Conservation (phyloP, 2,329 filamentous ascomycete species). For the Ophiostoma quercus region DNA sequence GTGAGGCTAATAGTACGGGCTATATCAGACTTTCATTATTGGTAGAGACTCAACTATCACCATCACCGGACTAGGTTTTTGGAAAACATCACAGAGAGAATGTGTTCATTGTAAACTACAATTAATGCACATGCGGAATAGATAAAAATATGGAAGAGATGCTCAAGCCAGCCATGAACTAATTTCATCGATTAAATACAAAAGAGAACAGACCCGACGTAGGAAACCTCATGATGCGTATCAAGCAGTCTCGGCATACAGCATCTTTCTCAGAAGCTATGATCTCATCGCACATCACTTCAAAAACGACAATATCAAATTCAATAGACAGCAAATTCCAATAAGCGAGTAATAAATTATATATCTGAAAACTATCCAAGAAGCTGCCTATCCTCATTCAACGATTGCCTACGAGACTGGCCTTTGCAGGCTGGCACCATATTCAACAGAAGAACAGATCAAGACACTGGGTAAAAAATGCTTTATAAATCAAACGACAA, state of each 20-base stretch:
- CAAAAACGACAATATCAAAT: background rate
- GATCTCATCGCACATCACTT: no score
- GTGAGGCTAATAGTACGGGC: background rate
- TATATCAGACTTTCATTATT: background rate
- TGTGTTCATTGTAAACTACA: no score
- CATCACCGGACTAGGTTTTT: background rate
- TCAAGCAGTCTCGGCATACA: no score
- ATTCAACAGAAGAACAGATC: conserved; percentile 6
- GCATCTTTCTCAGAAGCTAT: no score
- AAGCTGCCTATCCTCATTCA: background rate
- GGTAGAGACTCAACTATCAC: background rate
- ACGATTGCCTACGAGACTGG: background rate
- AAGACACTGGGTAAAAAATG: conserved; percentile 19
- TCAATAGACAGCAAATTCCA: background rate
- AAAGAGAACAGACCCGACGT: no score
- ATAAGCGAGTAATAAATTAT: background rate
- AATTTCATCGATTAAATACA: no score
- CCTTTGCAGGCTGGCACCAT: background rate
- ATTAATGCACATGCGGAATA: no score
- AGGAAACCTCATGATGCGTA: no score
- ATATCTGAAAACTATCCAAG: conserved; percentile 14
- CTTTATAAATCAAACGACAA: conserved; percentile 21
- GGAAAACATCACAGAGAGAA: no score
- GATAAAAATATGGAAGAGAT: no score
- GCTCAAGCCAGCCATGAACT: no score